These are phyloP conservation scores for Lentinula guzmanii DNA, from an alignment of 768 basidiomycete species.

Conservation along the genomic window DNA sequence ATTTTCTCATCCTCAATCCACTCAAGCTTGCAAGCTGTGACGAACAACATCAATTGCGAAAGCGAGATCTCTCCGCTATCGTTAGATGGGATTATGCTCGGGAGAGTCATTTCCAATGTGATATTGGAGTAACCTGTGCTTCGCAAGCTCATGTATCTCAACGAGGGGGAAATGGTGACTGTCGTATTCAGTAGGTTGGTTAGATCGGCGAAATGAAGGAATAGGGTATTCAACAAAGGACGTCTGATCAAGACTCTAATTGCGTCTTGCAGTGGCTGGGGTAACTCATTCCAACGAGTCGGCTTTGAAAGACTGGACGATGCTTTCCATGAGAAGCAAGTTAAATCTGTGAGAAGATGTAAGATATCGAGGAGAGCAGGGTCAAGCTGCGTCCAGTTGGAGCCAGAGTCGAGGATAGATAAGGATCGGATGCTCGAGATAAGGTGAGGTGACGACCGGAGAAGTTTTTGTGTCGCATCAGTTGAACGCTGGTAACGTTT, in stretches of 20 bases:
- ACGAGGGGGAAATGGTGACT: not conserved
- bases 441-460: slow-evolving; percentile 3
- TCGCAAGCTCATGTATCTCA: not conserved
- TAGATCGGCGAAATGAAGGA: slow-evolving; percentile 1
- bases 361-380: not conserved
- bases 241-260: not conserved
- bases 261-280: not conserved
- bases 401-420: not conserved
- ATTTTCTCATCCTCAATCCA: slow-evolving; percentile 1
- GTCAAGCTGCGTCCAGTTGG: not conserved
- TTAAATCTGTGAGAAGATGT: not conserved
- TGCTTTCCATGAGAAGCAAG: not conserved
- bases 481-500: not conserved
- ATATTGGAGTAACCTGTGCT: not conserved
- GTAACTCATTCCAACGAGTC: not conserved
- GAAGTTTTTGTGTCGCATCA: not conserved
- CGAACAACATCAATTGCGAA: not conserved
- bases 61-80: not conserved
- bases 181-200: not conserved
- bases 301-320: not conserved
- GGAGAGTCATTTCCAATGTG: not conserved
- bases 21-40: slow-evolving; percentile 4
- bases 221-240: not conserved
- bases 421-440: slow-evolving; percentile 2
- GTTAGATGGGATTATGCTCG: not conserved